Conservation (phyloP, 2,329 filamentous ascomycete genomes). For the Lachnellula cervina region DNA sequence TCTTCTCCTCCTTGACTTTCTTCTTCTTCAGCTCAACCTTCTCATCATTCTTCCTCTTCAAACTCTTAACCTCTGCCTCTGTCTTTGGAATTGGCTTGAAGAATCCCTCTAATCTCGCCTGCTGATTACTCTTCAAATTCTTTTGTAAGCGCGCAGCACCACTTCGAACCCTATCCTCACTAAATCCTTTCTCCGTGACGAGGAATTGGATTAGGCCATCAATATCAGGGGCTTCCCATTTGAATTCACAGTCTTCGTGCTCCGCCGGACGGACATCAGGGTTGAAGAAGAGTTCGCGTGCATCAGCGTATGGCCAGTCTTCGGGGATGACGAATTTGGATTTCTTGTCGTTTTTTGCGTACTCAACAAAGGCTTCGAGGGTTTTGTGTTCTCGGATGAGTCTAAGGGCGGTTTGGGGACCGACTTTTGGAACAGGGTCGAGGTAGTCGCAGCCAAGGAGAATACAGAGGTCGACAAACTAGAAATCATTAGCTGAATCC, state of each 20-base stretch:
- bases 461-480: slow-evolving; percentile 98
- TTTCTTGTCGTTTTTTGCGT: slow-evolving; percentile 69
- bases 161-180: slow-evolving; percentile 82
- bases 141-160: slow-evolving; percentile 78
- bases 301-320: slow-evolving; percentile 95
- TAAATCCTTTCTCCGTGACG: slow-evolving; percentile 93
- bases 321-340: slow-evolving; percentile 82
- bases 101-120: slow-evolving; percentile 89
- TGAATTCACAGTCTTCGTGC: slow-evolving; percentile 87
- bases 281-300: slow-evolving; percentile 84
- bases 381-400: slow-evolving; percentile 88
- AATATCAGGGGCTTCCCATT: slow-evolving; percentile 91
- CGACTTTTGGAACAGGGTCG: slow-evolving; percentile 91
- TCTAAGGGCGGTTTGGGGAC: slow-evolving; percentile 85
- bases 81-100: slow-evolving; percentile 92
- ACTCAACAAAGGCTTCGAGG: slow-evolving; percentile 81
- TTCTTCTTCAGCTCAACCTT: slow-evolving; percentile 92
- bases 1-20: slow-evolving; percentile 88
- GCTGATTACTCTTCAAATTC: slow-evolving; percentile 85
- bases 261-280: slow-evolving; percentile 84
- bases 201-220: slow-evolving; percentile 87
- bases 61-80: slow-evolving; percentile 72
- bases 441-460: slow-evolving; percentile 96
- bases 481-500: slow-evolving; percentile 8
- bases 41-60: slow-evolving; percentile 93